Evolutionary conservation across 1,284 basidiomycete species (phyloP).

Genomic region (Calocybe gambosa): DNA sequence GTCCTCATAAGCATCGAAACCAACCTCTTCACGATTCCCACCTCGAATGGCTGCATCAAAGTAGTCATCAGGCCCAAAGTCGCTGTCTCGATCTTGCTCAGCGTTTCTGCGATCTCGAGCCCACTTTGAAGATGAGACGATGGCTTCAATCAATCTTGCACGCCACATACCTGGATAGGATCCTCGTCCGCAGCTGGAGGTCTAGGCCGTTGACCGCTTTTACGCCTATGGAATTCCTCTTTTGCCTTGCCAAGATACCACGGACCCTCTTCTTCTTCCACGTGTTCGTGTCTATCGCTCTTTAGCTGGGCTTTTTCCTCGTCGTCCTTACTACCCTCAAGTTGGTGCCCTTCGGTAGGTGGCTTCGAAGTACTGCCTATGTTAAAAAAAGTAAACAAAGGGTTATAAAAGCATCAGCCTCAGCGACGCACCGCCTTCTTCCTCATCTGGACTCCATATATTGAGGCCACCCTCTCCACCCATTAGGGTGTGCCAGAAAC

Average conservation of each 20-base stretch:
- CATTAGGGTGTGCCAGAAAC: constrained; percentile 74
- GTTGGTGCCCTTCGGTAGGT: constrained; percentile 24
- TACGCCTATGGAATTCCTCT: constrained; percentile 61
- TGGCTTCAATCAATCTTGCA: constrained; percentile 1
- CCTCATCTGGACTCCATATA: constrained; percentile 53
- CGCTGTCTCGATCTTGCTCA: constrained; percentile 64
- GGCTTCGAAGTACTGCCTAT: constrained; percentile 7
- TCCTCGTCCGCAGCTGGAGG: constrained; percentile 53
- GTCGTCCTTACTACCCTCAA: constrained; percentile 25
- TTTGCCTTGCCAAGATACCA: constrained; percentile 79
- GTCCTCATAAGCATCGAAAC: constrained; percentile 61
- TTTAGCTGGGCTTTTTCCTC: constrained; percentile 20
- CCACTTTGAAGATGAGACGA: constrained; percentile 43
- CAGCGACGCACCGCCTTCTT: constrained; percentile 35
- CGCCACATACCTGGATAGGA: constrained; percentile 50
- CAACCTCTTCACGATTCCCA: constrained; percentile 51
- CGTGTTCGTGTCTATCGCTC: constrained; percentile 22
- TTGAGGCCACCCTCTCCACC: constrained; percentile 63
- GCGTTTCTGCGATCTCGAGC: constrained; percentile 66
- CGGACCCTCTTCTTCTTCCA: constrained; percentile 48
- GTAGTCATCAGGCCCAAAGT: constrained; percentile 76
- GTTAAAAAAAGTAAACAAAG: background rate
- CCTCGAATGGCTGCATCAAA: constrained; percentile 63
- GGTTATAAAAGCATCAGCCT: background rate
- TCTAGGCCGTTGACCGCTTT: constrained; percentile 32